phyloP scores from a whole-genome alignment of 2,329 filamentous ascomycete species.

The Colletotrichum musae region DNA sequence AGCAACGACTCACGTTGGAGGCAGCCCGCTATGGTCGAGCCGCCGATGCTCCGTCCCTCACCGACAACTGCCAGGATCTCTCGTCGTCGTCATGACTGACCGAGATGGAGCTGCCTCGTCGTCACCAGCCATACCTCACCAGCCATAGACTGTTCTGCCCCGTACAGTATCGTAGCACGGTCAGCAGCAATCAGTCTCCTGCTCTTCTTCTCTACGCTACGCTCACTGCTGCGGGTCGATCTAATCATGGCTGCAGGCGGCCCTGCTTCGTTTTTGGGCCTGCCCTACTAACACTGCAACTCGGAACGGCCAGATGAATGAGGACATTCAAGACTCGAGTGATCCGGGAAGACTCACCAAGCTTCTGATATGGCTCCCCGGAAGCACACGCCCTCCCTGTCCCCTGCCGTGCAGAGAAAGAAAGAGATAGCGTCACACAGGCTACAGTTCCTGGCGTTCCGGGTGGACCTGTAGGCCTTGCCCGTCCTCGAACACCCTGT shows the following conservation, averaged over 20 bases:
- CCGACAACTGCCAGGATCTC: slow-evolving; percentile 8
- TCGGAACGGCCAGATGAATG: not conserved
- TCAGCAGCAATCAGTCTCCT: not conserved
- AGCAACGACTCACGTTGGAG: slow-evolving; percentile 2
- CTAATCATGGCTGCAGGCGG: no score
- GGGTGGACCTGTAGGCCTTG: slow-evolving; percentile 31
- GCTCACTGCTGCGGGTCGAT: slow-evolving; percentile 21
- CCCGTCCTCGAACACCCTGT: slow-evolving; percentile 20
- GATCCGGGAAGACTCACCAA: slow-evolving; percentile 6
- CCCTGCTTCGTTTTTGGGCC: no score
- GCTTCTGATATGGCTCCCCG: slow-evolving; percentile 23
- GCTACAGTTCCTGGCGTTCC: slow-evolving; percentile 40
- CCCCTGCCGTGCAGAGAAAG: slow-evolving; percentile 34
- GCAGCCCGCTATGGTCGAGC: not conserved
- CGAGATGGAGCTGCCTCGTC: slow-evolving; percentile 16
- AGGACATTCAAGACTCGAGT: not conserved
- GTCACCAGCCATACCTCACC: slow-evolving; percentile 13
- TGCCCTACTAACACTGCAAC: no score
- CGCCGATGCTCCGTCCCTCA: slow-evolving; percentile 10
- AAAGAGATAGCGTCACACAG: slow-evolving; percentile 41
- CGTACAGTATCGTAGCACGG: slow-evolving; percentile 35
- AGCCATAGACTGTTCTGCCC: slow-evolving; percentile 2
- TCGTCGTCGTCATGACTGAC: slow-evolving; percentile 16
- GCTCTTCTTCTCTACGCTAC: not conserved
- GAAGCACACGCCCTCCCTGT: slow-evolving; percentile 35